Evolutionary conservation across 1,284 basidiomycete genomes (phyloP).

Genomic region (Trametes hirsuta): DNA sequence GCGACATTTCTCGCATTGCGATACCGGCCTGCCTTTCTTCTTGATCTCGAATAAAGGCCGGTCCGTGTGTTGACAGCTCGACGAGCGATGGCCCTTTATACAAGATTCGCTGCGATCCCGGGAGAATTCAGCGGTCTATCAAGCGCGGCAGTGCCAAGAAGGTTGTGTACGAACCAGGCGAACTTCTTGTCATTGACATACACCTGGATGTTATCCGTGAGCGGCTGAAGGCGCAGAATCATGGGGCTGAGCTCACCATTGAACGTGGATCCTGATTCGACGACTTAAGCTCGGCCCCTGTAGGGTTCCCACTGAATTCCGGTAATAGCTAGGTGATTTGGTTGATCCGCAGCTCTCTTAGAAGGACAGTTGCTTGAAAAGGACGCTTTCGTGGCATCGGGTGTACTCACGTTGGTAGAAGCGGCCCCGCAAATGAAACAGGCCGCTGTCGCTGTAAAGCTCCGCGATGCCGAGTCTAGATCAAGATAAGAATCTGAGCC

Average conservation of each 20-base stretch:
- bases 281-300: background rate
- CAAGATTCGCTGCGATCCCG: constrained; percentile 64
- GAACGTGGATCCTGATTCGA: background rate
- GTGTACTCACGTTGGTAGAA: background rate
- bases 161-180: constrained; percentile 18
- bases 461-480: constrained; percentile 3
- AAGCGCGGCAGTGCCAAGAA: background rate
- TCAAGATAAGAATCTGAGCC: background rate
- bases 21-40: constrained; percentile 82
- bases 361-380: background rate
- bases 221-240: background rate
- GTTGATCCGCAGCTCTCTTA: constrained; percentile 3
- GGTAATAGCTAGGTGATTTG: constrained; percentile 12
- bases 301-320: background rate
- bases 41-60: constrained; percentile 80
- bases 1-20: constrained; percentile 78
- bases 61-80: constrained; percentile 76
- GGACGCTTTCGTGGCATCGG: background rate
- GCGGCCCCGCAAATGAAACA: background rate
- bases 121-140: background rate
- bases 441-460: background rate
- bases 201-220: constrained; percentile 16
- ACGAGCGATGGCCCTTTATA: constrained; percentile 84
- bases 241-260: constrained; percentile 11
- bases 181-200: constrained; percentile 29